Conservation (phyloP, 2,329 filamentous ascomycete species). For the Phoma sp. region DNA sequence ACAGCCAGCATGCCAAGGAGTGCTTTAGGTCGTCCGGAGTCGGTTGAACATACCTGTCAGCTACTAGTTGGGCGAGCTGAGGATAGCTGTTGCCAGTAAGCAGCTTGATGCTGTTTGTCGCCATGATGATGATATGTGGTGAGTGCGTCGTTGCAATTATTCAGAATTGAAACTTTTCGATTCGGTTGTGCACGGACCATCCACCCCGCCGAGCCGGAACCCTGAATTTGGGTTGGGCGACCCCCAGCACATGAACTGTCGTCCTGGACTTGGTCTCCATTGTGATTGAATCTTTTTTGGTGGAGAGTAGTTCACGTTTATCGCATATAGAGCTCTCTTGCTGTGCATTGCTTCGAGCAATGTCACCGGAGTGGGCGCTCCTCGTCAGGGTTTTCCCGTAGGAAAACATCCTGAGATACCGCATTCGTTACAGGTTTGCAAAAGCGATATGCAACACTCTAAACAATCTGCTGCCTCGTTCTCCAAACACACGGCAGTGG, state of each 20-base stretch:
- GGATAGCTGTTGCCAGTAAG: conserved; percentile 79
- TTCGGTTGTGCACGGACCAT: conserved; percentile 20
- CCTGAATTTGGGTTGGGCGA: neutral
- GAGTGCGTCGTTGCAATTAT: conserved; percentile 23
- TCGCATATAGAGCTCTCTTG: neutral
- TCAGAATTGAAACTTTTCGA: conserved; percentile 28
- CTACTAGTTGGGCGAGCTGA: conserved; percentile 72
- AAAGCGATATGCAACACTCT: conserved; percentile 1
- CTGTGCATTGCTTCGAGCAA: neutral
- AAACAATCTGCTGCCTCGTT: neutral
- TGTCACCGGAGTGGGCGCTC: neutral
- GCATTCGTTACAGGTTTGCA: neutral
- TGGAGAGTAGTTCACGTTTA: neutral
- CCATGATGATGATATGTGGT: conserved; percentile 57
- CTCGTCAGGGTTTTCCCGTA: neutral
- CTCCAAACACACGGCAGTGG: neutral
- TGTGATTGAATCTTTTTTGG: neutral
- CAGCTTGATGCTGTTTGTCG: conserved; percentile 76
- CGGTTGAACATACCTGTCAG: conserved; percentile 62
- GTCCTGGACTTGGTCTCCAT: neutral
- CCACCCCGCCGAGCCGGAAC: conserved; percentile 9
- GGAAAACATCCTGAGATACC: conserved; percentile 1
- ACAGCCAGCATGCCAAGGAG: conserved; percentile 16
- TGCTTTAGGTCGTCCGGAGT: conserved; percentile 5
- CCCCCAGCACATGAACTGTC: conserved; percentile 1